Conservation (phyloP, 768 basidiomycete species). For the Macrolepiota albuminosa region DNA sequence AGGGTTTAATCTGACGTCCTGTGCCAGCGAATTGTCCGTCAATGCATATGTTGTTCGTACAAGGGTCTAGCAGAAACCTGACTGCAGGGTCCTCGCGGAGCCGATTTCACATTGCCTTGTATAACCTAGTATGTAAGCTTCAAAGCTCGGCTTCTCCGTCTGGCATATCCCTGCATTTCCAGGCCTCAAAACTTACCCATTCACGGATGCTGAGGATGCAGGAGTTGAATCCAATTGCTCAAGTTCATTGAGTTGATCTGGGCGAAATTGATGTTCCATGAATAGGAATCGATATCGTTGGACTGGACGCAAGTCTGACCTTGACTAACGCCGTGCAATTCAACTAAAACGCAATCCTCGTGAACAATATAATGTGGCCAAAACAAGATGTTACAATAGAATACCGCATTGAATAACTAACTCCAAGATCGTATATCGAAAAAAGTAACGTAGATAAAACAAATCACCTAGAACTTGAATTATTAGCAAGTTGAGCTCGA, state of each 20-base stretch:
- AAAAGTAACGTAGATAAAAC: not conserved
- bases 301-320: not conserved
- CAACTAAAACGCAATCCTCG: not conserved
- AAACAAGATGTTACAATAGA: constrained; percentile 1
- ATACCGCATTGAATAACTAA: not conserved
- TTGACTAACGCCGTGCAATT: not conserved
- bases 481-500: not conserved
- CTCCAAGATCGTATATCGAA: not conserved
- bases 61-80: not conserved
- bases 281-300: not conserved
- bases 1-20: not conserved
- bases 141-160: not conserved
- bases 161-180: not conserved
- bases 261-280: not conserved
- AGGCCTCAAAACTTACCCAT: not conserved
- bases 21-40: not conserved
- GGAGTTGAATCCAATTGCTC: not conserved
- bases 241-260: not conserved
- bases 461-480: not conserved
- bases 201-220: not conserved
- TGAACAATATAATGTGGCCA: not conserved
- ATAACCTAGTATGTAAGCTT: not conserved
- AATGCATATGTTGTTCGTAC: not conserved
- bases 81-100: not conserved
- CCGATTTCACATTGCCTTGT: not conserved